Evolutionary conservation across 805 yeast genomes (phyloP), one percentile per base, ranked within the genome.

Genomic region (Yarrowia sp.): DNA sequence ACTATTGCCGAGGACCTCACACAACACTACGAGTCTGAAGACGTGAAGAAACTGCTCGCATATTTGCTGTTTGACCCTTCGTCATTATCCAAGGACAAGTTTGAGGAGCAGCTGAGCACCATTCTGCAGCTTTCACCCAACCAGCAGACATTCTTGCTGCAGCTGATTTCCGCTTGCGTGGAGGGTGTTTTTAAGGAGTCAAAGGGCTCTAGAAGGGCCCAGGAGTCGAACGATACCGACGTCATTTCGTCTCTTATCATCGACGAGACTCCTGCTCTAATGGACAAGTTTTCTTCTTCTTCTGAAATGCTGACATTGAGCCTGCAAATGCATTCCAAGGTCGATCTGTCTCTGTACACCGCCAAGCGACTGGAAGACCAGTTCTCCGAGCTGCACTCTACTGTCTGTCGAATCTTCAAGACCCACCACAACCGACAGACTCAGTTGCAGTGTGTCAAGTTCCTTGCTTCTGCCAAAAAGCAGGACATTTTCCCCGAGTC

Each of bases 401-500:
- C 41, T 7, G 32, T 58, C 11, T 58, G 63, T 30, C 51, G 63
- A 2, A 30, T 41, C 17, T 41, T 41, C 49, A 41, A 43, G 32
- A 41, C 49, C 28, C 51, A 58, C 41, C 41, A 58, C 51, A 41
- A 32, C 24, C 28, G 51, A 9, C 51, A 40, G 38, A 24, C 41
- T 4, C 51, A 30, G 41, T 22, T 43, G n/a, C 41, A 41, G 44
- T 58, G 63, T 43, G 63, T 30, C 28, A 41, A 41, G 38, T 58
- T 58, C 32, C 51, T 58, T 28, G 49, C 38, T 16, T 30, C 36
- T n/a, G 41, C 63, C 12, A 58, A 43, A 41, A 30, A 28, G 12
- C 40, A 58, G 22, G 63, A 43, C 22, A 21, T 41, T 22, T 58
- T 58, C 51, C 63, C 63, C 40, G 63, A 58, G n/a, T 41, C 63